phyloP scores from a whole-genome alignment of 225 moss, liverwort and hornwort species.

The Pleurozium schreberi region DNA sequence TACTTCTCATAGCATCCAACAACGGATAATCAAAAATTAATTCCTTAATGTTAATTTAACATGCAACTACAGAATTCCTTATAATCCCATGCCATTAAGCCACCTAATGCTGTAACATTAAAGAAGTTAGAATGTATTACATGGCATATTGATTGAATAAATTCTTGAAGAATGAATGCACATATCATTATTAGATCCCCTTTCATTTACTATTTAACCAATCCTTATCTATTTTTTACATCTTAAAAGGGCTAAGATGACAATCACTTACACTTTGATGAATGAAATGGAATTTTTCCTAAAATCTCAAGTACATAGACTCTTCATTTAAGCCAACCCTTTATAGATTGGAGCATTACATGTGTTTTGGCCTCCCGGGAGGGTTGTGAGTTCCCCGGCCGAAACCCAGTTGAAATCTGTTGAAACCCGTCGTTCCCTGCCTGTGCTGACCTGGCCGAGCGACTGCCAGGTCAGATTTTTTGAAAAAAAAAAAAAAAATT shows the following conservation, averaged over 20 bases:
- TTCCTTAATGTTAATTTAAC: background rate
- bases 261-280: background rate
- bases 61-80: background rate
- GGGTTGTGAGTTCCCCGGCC: too few species aligned
- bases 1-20: rapidly evolving
- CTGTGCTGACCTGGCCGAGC: too few species aligned
- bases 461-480: too few species aligned
- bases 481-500: too few species aligned
- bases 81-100: background rate
- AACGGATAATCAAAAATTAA: background rate
- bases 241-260: background rate
- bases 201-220: background rate
- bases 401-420: too few species aligned
- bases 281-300: rapidly evolving
- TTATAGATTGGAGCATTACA: background rate
- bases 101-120: background rate
- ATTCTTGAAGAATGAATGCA: background rate
- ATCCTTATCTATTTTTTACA: background rate
- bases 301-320: rapidly evolving
- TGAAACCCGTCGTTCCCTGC: too few species aligned
- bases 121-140: too few species aligned
- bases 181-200: background rate
- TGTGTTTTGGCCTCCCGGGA: too few species aligned
- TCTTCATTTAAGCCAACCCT: background rate
- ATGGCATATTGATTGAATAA: rapidly evolving